phyloP scores from a whole-genome alignment of 306 rosid genomes.

The Psophocarpus tetragonolobus region DNA sequence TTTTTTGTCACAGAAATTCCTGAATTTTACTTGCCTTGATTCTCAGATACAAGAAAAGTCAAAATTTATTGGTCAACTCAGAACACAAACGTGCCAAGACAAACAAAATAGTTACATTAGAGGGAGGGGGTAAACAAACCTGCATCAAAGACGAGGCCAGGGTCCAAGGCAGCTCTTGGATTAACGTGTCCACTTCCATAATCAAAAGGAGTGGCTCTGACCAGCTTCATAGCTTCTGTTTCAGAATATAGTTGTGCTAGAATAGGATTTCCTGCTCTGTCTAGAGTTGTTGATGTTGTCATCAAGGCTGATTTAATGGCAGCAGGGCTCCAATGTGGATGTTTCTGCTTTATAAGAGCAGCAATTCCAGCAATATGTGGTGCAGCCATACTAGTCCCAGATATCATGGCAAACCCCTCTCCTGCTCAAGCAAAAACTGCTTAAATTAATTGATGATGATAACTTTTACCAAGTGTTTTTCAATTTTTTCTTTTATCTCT shows the following conservation, averaged over 20 bases:
- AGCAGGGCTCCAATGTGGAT: constrained; percentile 98
- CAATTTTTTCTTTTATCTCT: constrained; percentile 13
- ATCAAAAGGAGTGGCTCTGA: constrained; percentile 85
- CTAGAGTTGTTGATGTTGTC: constrained; percentile 85
- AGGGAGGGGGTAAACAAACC: constrained; percentile 50
- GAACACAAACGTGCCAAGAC: neutral
- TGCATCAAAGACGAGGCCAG: constrained; percentile 95
- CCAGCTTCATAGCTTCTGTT: constrained; percentile 74
- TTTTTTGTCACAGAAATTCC: neutral
- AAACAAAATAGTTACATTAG: neutral
- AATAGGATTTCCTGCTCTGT: constrained; percentile 86
- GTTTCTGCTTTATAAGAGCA: constrained; percentile 92
- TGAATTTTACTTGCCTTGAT: neutral
- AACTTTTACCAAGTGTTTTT: constrained; percentile 2
- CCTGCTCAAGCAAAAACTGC: constrained; percentile 51
- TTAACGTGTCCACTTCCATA: constrained; percentile 94
- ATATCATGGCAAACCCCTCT: constrained; percentile 94
- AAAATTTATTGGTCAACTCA: neutral
- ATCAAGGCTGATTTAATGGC: constrained; percentile 96
- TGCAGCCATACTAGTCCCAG: constrained; percentile 99
- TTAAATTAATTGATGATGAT: constrained; percentile 7
- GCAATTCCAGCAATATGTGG: constrained; percentile 99
- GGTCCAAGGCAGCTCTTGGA: constrained; percentile 94
- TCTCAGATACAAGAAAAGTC: neutral
- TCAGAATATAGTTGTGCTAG: constrained; percentile 91